Conservation (phyloP, 164 flowering plant genomes). For the Saururus chinensis region DNA sequence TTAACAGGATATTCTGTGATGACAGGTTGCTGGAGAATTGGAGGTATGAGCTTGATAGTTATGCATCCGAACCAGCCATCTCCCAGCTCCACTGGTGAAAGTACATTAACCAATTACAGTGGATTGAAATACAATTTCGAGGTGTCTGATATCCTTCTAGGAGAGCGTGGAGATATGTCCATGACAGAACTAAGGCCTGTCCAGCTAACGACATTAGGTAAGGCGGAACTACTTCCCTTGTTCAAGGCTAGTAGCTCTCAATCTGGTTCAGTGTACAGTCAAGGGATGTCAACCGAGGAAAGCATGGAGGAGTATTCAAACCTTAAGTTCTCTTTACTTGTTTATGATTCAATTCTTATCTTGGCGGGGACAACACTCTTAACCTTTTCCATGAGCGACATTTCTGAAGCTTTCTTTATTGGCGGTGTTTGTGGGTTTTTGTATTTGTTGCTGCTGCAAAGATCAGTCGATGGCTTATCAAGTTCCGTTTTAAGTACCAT, state of each 20-base stretch:
- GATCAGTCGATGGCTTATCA: slow-evolving; percentile 67
- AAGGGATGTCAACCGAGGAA: slow-evolving; percentile 36
- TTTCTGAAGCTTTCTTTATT: slow-evolving; percentile 42
- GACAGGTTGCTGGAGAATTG: slow-evolving; percentile 86
- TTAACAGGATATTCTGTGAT: slow-evolving; percentile 4
- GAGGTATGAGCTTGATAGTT: slow-evolving; percentile 39
- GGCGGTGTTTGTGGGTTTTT: slow-evolving; percentile 72
- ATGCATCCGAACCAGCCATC: slow-evolving; percentile 12
- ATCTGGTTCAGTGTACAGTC: slow-evolving; percentile 9
- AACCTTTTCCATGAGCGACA: slow-evolving; percentile 33
- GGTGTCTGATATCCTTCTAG: slow-evolving; percentile 49
- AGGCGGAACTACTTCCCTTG: slow-evolving; percentile 16
- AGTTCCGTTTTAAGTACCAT: slow-evolving; percentile 20
- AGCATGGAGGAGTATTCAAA: slow-evolving; percentile 78
- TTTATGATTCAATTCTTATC: slow-evolving; percentile 57
- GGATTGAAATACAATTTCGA: slow-evolving; percentile 40
- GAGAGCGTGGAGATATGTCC: slow-evolving; percentile 47
- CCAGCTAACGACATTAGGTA: slow-evolving; percentile 29
- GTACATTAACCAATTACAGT: slow-evolving; percentile 7
- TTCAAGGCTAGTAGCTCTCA: slow-evolving; percentile 8
- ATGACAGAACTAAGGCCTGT: slow-evolving; percentile 74
- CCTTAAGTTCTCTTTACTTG: slow-evolving; percentile 61
- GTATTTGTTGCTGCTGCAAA: slow-evolving; percentile 66
- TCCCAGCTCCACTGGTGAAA: slow-evolving; percentile 10
- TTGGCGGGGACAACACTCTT: slow-evolving; percentile 40